phyloP scores from a whole-genome alignment of 495 filamentous ascomycete genomes.

The Aspergillus cavernicola region DNA sequence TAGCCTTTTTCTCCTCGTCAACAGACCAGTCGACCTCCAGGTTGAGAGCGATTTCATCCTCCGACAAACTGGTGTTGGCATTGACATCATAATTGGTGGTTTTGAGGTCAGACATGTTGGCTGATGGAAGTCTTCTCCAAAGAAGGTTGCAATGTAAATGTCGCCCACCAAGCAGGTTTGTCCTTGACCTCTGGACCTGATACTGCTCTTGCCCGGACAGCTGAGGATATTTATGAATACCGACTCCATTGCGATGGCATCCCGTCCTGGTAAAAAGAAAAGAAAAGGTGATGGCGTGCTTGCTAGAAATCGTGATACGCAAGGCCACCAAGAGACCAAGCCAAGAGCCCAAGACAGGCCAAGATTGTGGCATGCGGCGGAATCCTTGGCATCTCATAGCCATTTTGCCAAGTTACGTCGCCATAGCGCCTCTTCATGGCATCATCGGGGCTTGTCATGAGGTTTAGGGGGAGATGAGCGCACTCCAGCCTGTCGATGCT shows the following conservation, averaged over 20 bases:
- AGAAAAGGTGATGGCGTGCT: background rate
- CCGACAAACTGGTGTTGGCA: background rate
- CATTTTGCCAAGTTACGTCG: constrained; percentile 5
- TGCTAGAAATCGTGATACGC: too few species aligned
- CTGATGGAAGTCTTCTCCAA: background rate
- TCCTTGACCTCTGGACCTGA: too few species aligned
- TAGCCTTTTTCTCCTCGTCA: constrained; percentile 12
- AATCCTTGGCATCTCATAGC: background rate
- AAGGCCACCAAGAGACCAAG: too few species aligned
- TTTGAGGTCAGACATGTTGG: constrained; percentile 7
- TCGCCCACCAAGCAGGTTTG: too few species aligned
- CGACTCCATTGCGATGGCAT: too few species aligned
- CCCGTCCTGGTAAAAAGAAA: too few species aligned
- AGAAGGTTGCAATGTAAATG: too few species aligned
- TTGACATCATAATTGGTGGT: background rate
- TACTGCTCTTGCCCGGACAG: too few species aligned
- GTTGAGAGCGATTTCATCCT: background rate
- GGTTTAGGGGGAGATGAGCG: background rate
- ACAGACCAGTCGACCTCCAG: constrained; percentile 6
- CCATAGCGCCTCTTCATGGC: constrained; percentile 11
- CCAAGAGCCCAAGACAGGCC: background rate
- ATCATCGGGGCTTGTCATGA: background rate
- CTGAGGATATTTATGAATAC: too few species aligned
- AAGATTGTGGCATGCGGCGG: constrained; percentile 1
- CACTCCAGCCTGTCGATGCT: background rate